Base-by-base conservation (phyloP, 768 basidiomycete species). In the Megacollybia marginata region DNA sequence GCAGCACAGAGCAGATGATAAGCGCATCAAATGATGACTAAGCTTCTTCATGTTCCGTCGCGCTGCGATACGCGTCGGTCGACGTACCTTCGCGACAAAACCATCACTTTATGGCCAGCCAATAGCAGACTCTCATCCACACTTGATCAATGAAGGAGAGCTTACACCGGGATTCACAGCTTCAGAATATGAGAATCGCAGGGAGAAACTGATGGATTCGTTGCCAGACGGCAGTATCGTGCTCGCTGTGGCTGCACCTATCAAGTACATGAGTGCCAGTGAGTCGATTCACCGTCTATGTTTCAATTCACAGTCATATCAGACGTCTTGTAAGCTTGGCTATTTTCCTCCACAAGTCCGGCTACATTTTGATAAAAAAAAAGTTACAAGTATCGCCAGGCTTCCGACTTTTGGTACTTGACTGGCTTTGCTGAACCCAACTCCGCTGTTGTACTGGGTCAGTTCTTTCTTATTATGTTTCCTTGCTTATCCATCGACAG, bases 371-470 rank as follows among this genome's bases (percentile, higher is more conserved):
- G 43, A 8, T 46, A 61, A n/a, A n/a, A n/a, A n/a, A n/a, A n/a
- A n/a, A 98, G 94, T 65, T 96, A 97, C 75, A 93, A 93, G 63
- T 96, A 90, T 62, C 81, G 95, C 19, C 95, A 95, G 66, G 81
- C 82, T 0, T 92, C 89, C 34, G 85, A 95, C 65, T 90, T 94
- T 63, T 92, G 87, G 87, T 98, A 99, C 64, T 72, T 99, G 12
- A 96, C 96, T 0, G 96, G 96, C 10, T 96, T 96, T 59, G 82
- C 92, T 50, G 95, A 98, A 62, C 90, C 93, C 1, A 87, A 95
- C 49, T 80, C 95, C 15, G 93, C 90, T 1, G 70, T 98, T 40
- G 74, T 97, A 35, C 73, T 99, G 43, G 83, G 92, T 89, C 46
- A 34, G 72, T 50, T 44, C 4, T 52, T 32, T 4, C 12, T 10